Conservation (phyloP, 1,284 basidiomycete species). For the Cryptococcus sp. region DNA sequence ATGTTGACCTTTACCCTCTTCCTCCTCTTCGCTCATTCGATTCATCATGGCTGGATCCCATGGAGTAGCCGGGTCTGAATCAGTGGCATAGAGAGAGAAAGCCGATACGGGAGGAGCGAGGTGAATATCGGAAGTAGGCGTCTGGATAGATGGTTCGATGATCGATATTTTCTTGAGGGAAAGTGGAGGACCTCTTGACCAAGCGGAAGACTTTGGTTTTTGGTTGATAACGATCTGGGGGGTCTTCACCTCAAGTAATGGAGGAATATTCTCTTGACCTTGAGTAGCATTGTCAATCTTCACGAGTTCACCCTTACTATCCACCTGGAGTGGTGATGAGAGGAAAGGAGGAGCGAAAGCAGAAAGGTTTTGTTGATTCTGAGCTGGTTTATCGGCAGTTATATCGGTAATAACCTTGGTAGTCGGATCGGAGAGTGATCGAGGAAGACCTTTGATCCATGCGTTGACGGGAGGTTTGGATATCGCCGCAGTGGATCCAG, state of each 20-base stretch:
- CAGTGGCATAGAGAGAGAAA: conserved; percentile 30
- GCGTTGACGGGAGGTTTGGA: neutral
- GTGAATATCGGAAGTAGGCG: neutral
- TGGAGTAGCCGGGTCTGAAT: conserved; percentile 38
- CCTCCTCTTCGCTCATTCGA: conserved; percentile 5
- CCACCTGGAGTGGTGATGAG: conserved; percentile 12
- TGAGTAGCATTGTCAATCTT: no score
- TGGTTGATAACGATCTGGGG: conserved; percentile 1
- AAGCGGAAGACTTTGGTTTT: conserved; percentile 11
- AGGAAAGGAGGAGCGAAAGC: conserved; percentile 25
- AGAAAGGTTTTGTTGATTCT: conserved; percentile 10
- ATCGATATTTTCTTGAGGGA: conserved; percentile 17
- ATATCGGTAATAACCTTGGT: neutral
- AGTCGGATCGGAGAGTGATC: conserved; percentile 4
- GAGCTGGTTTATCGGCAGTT: conserved; percentile 9
- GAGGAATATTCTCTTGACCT: neutral
- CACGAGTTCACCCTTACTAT: conserved; percentile 11
- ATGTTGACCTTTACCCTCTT: conserved; percentile 5
- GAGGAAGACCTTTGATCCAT: conserved; percentile 1
- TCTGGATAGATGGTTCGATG: conserved; percentile 1
- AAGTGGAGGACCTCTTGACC: conserved; percentile 26
- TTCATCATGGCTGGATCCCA: conserved; percentile 21
- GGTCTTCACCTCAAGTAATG: conserved; percentile 2
- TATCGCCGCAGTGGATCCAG: no score
- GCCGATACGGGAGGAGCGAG: conserved; percentile 21